Percentiles rank a stretch among this genome's conserved stretches.
Conservation (phyloP, 1,284 basidiomycete species). For the Boletus semigastroideus region DNA sequence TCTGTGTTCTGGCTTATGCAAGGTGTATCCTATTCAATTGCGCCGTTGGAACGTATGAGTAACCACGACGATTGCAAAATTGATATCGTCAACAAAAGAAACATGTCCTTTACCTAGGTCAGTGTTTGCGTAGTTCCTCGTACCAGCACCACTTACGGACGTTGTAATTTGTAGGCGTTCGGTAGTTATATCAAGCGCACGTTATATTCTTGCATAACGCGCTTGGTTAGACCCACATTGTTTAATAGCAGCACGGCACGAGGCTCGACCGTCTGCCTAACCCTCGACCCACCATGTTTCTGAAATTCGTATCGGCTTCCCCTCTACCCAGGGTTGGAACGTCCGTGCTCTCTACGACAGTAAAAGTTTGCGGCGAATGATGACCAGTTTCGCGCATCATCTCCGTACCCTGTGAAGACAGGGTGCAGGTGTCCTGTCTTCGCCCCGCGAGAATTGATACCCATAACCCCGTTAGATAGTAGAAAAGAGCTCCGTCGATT, state of each 20-base stretch:
- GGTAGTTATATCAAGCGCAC: not conserved
- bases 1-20: conserved; percentile 53
- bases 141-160: conserved; percentile 1
- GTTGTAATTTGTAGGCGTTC: not conserved
- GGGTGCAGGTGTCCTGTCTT: conserved; percentile 9
- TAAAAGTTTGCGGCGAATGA: conserved; percentile 2
- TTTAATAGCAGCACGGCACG: conserved; percentile 12
- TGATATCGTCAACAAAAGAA: not conserved
- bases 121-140: not conserved
- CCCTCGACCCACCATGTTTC: conserved; percentile 30
- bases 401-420: conserved; percentile 15
- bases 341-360: conserved; percentile 1
- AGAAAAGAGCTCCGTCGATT: conserved; percentile 29
- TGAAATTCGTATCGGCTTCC: conserved; percentile 12
- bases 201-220: conserved; percentile 1
- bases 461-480: conserved; percentile 29
- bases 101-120: conserved; percentile 3
- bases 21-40: not conserved
- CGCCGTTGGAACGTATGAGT: not conserved
- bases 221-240: conserved; percentile 2
- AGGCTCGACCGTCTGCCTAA: conserved; percentile 15
- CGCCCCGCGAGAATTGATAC: conserved; percentile 24
- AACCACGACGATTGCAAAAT: not conserved
- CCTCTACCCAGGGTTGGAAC: conserved; percentile 32
- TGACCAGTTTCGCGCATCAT: conserved; percentile 9